phyloP scores from a whole-genome alignment of 2,329 filamentous ascomycete species.

The Apiospora sp. region DNA sequence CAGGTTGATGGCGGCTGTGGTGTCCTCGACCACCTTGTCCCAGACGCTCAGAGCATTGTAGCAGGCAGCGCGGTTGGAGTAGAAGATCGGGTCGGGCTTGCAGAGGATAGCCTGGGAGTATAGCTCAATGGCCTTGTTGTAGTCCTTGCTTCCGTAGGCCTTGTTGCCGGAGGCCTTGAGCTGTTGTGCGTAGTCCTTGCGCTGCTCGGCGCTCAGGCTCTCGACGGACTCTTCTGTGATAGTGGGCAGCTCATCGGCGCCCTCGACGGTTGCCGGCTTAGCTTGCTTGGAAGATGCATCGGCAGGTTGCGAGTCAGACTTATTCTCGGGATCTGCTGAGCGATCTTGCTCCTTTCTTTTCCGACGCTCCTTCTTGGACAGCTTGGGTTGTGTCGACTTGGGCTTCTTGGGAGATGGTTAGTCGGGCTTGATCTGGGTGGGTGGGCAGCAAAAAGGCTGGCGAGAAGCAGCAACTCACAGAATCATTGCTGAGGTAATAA shows the following conservation, averaged over 20 bases:
- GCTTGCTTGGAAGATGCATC: conserved; percentile 48
- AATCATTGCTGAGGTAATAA: conserved; percentile 80
- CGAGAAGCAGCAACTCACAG: conserved; percentile 51
- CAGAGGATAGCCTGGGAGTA: conserved; percentile 97
- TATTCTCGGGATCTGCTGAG: conserved; percentile 57
- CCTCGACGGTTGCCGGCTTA: conserved; percentile 61
- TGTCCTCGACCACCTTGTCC: conserved; percentile 97
- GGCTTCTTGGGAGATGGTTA: conserved; percentile 47
- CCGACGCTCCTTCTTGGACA: conserved; percentile 88
- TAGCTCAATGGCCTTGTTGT: conserved; percentile 90
- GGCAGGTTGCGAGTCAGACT: conserved; percentile 39
- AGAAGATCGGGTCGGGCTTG: conserved; percentile 97
- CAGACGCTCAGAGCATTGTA: conserved; percentile 93
- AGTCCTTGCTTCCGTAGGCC: conserved; percentile 93
- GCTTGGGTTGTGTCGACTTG: conserved; percentile 67
- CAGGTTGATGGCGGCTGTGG: conserved; percentile 90
- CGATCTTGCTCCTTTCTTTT: conserved; percentile 83
- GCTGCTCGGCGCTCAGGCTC: conserved; percentile 67
- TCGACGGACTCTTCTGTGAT: conserved; percentile 65
- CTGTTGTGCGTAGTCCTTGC: conserved; percentile 87
- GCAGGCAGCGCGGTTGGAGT: conserved; percentile 97
- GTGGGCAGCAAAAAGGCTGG: neutral
- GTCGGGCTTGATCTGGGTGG: conserved; percentile 24
- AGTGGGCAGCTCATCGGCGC: conserved; percentile 74
- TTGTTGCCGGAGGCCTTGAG: conserved; percentile 96